Percentiles rank a stretch among this genome's conserved stretches.
Conservation (phyloP, 1,139 yeast species). For the Spathaspora sp. region DNA sequence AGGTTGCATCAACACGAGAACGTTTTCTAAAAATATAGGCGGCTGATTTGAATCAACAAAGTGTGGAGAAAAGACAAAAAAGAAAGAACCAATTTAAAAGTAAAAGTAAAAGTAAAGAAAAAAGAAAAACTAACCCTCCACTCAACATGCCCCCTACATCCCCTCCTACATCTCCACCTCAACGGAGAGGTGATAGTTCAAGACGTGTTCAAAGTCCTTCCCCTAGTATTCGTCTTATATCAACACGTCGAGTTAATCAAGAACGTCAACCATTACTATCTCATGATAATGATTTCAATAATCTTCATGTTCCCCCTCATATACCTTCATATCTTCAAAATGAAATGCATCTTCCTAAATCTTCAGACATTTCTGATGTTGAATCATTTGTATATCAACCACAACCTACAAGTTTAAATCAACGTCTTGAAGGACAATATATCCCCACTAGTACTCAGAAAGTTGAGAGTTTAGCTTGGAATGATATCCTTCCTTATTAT, state of each 20-base stretch:
- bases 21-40: background rate
- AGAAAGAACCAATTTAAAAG: background rate
- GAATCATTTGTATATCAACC: conserved; percentile 18
- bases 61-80: too few species aligned
- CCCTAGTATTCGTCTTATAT: conserved; percentile 34
- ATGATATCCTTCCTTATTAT: conserved; percentile 57
- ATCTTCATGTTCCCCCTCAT: conserved; percentile 1
- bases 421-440: conserved; percentile 17
- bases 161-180: conserved; percentile 1
- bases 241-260: conserved; percentile 29
- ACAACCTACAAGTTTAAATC: background rate
- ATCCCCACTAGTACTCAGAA: conserved; percentile 23
- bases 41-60: background rate
- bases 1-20: background rate
- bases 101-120: background rate
- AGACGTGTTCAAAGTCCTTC: conserved; percentile 27
- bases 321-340: conserved; percentile 4
- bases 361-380: conserved; percentile 10
- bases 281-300: conserved; percentile 10
- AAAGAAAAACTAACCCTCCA: background rate
- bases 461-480: conserved; percentile 27
- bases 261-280: conserved; percentile 22
- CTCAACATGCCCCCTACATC: background rate
- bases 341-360: conserved; percentile 2
- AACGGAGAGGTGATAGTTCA: conserved; percentile 4